Base-by-base conservation (phyloP, 768 basidiomycete genomes). In the Dioszegia aurantiaca region DNA sequence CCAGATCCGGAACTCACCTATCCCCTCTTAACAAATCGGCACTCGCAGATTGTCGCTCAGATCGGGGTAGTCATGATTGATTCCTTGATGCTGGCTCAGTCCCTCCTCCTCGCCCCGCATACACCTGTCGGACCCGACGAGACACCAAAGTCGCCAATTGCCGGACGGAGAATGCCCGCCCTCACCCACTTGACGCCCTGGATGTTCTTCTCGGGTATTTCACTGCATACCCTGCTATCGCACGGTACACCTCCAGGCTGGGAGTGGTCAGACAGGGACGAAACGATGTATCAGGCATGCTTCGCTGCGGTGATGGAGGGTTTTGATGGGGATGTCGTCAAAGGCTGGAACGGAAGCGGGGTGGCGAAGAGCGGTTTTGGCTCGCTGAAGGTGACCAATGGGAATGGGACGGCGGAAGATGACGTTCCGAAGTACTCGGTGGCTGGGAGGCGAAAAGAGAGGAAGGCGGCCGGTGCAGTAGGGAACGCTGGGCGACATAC, bases 31-130 rank as follows among this genome's bases (percentile, higher is more conserved):
- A 62, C 64, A n/a, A 69, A 41, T 43, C 55, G 73, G n/a, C 67
- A 70, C 52, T 52, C 58, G 27, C 42, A 62, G 10, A 59, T 76
- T 12, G 61, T 73, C 17, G 69, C 73, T 17, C 70, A 70, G 17
- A 17, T 70, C 2, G 60, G 55, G 17, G 64, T 65, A 4, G 59
- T 58, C 0, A 63, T 60, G 55, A 52, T 64, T 1, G 75, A 74
- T 39, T 36, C 56, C 0, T 51, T 60, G 9, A 52, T 62, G 9
- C 62, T 76, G 10, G 70, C 75, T n/a, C 70, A 74, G 49, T 58
- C 73, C 2, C 56, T 76, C 10, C 60, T 73, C 6, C 55, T 76
- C 21, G 37, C 63, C 16, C 70, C 71, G 21, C 46, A 27, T 19
- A 41, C 40, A 19, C 40, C n/a, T 33, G 36, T 28, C 37, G 24